A percentile compares a stretch with the other conserved stretches of the same genome.
Conservation (phyloP, 1,284 basidiomycete genomes). For the Bjerkandera adusta region DNA sequence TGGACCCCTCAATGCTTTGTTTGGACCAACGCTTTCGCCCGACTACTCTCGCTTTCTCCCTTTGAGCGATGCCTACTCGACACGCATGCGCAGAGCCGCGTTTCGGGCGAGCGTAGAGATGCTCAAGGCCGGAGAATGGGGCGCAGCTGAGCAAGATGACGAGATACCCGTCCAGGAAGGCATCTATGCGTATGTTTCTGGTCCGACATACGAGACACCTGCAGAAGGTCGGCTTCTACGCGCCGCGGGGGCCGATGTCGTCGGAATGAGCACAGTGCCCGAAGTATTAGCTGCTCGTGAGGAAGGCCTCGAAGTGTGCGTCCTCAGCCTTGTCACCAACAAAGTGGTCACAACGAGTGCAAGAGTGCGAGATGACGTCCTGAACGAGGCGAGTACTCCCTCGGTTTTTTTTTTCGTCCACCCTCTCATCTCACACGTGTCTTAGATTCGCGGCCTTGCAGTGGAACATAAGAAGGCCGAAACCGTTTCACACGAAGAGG, state of each 20-base stretch:
- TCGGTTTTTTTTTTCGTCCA: neutral
- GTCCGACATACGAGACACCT: slow-evolving; percentile 83
- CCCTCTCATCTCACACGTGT: too few relatives aligned
- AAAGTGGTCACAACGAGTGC: slow-evolving; percentile 71
- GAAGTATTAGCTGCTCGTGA: slow-evolving; percentile 83
- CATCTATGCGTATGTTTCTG: slow-evolving; percentile 83
- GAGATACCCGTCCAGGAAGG: slow-evolving; percentile 61
- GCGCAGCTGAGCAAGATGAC: slow-evolving; percentile 22
- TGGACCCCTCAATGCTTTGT: slow-evolving; percentile 70
- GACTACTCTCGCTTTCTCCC: slow-evolving; percentile 72
- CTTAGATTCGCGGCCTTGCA: slow-evolving; percentile 59
- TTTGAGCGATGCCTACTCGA: slow-evolving; percentile 76
- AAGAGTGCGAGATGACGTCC: slow-evolving; percentile 64
- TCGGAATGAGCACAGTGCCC: slow-evolving; percentile 90
- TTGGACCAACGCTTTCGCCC: slow-evolving; percentile 61
- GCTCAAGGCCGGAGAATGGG: neutral
- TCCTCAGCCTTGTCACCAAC: slow-evolving; percentile 82
- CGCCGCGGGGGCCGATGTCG: slow-evolving; percentile 74
- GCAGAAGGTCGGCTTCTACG: slow-evolving; percentile 78
- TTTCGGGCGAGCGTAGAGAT: neutral
- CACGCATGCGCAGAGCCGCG: neutral
- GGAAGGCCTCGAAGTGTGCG: slow-evolving; percentile 70
- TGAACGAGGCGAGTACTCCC: slow-evolving; percentile 76
- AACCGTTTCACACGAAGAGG: slow-evolving; percentile 80
- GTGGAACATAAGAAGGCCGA: slow-evolving; percentile 40